Evolutionary conservation across 257 asterid genomes (phyloP).

Genomic region (Forsythia suspensa): DNA sequence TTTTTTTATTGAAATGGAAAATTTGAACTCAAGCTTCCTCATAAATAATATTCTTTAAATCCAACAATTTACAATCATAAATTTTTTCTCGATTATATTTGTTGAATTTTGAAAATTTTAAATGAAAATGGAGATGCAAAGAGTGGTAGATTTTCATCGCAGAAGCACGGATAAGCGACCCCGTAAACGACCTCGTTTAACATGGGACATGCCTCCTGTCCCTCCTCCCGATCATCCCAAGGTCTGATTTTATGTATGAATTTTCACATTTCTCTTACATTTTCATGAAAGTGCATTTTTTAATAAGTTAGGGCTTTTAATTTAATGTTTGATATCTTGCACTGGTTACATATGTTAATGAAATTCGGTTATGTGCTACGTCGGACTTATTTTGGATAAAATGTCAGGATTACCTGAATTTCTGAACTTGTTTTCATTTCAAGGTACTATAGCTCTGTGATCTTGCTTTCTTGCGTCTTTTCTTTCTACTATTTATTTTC

Average conservation of each 20-base stretch:
- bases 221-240: slow-evolving; percentile 54
- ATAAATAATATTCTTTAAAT: neutral
- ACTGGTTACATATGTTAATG: neutral
- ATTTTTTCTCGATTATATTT: neutral
- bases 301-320: neutral
- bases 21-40: neutral
- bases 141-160: slow-evolving; percentile 56
- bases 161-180: slow-evolving; percentile 71
- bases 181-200: slow-evolving; percentile 73
- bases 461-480: neutral
- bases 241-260: slow-evolving; percentile 30
- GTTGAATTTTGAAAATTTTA: neutral
- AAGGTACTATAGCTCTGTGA: neutral
- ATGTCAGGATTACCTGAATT: neutral
- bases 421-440: neutral
- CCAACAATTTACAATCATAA: neutral
- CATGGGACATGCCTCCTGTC: slow-evolving; percentile 67
- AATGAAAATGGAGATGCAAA: slow-evolving; percentile 63
- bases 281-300: neutral
- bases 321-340: neutral
- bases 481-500: too few relatives aligned
- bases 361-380: neutral
- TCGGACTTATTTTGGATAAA: neutral
- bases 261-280: neutral
- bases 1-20: neutral